Base-by-base conservation (phyloP, 306 rosid genomes). In the Begonia loranthoides region DNA sequence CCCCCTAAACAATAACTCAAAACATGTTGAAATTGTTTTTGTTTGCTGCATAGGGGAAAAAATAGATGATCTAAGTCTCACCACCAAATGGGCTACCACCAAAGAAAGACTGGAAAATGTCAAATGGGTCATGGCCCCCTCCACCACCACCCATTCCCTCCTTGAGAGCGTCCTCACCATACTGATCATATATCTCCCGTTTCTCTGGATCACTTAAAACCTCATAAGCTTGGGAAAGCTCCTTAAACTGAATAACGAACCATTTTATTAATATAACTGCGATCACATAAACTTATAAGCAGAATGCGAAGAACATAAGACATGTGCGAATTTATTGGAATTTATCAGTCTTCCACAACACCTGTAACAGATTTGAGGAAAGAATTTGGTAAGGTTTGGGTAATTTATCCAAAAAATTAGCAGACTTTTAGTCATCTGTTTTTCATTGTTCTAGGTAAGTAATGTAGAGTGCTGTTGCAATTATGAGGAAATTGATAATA, bases 71-170 rank as follows among this genome's bases (percentile, higher is more conserved):
- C 34, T 52, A 52, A 12, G 12, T 13, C 67, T 63, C 52, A 87
- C 95, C 93, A 15, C 89, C 89, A 56, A 87, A 87, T 7, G 95
- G 87, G 65, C 65, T 76, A 14, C 89, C 90, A 53, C 97, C 94
- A 65, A 89, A 89, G 94, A 89, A 89, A 19, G 95, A 84, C 21
- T 70, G 76, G 77, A 89, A 89, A 21, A 89, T 84, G 59, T 89
- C 97, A 66, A 84, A 89, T 12, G 97, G 97, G n/a, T 84, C 95
- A 5, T 82, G 95, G 54, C 81, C 97, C 0, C 87, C 97, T 3
- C 94, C 90, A 7, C 90, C 94, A n/a, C 84, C 96, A 11, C 94
- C 97, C 95, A 85, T 75, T 77, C 97, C 97, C 76, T 89, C 95
- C 82, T 89, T 89, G 15, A 89, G 95, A 3, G 94, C 97, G 45